A percentile compares a stretch with the other conserved stretches of the same genome.
Conservation (phyloP, 2,329 filamentous ascomycete genomes). For the Phyllosticta capitalensis region DNA sequence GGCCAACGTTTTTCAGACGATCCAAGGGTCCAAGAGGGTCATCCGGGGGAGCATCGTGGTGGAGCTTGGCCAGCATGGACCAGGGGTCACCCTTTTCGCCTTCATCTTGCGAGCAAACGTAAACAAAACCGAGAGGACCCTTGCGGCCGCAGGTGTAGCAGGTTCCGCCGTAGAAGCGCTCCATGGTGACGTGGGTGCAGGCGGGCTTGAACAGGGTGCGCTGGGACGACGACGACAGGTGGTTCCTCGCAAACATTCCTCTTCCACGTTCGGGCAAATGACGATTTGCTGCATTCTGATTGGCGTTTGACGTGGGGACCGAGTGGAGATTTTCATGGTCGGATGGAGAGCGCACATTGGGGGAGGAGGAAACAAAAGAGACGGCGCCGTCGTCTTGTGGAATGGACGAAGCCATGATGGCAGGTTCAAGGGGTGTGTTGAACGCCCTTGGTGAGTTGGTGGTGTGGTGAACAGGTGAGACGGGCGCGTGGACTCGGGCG, state of each 20-base stretch:
- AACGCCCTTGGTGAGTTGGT: background rate
- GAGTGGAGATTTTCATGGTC: background rate
- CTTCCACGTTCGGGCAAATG: background rate
- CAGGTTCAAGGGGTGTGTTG: background rate
- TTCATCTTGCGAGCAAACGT: constrained; percentile 59
- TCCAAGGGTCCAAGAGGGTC: constrained; percentile 14
- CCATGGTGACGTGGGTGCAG: constrained; percentile 62
- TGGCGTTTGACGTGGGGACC: background rate
- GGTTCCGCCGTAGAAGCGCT: constrained; percentile 49
- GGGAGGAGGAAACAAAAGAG: background rate
- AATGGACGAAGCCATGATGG: background rate
- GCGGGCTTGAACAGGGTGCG: constrained; percentile 10
- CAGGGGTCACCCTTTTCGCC: constrained; percentile 2
- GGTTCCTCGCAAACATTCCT: background rate
- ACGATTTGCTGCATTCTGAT: background rate
- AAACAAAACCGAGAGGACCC: constrained; percentile 61
- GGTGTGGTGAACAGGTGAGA: background rate
- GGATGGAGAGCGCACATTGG: background rate
- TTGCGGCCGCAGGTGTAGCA: constrained; percentile 51
- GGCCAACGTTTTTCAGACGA: constrained; percentile 16
- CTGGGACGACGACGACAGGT: constrained; percentile 1
- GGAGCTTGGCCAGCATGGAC: background rate
- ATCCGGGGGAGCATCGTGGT: background rate
- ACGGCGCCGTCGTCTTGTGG: background rate
- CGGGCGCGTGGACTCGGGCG: background rate